phyloP scores from a whole-genome alignment of 1,284 basidiomycete genomes.

The Sporisorium graminicola region DNA sequence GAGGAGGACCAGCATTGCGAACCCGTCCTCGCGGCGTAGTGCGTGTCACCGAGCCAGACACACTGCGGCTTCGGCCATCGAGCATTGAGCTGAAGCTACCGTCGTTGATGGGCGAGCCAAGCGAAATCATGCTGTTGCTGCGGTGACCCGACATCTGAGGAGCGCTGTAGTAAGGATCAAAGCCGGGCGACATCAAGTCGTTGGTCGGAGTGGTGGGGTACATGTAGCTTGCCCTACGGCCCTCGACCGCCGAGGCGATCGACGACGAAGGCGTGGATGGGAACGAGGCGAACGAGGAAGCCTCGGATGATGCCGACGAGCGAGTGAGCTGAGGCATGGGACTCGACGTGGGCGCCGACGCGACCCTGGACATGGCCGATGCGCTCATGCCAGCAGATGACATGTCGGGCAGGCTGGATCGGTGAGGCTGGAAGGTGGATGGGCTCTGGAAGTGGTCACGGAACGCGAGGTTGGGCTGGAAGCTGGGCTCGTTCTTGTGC shows the following conservation, averaged over 20 bases:
- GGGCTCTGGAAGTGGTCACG: conserved; percentile 42
- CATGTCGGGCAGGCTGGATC: conserved; percentile 33
- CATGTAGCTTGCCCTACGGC: conserved; percentile 28
- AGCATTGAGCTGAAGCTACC: conserved; percentile 38
- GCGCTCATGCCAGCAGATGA: conserved; percentile 29
- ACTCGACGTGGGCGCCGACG: conserved; percentile 43
- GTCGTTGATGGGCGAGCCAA: conserved; percentile 46
- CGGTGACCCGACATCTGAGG: conserved; percentile 53
- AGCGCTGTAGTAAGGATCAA: conserved; percentile 53
- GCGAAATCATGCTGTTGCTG: conserved; percentile 58
- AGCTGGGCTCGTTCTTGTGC: conserved; percentile 39
- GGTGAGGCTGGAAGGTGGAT: conserved; percentile 22
- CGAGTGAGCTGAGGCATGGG: conserved; percentile 36
- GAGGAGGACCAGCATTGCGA: conserved; percentile 56
- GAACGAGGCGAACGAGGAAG: conserved; percentile 46
- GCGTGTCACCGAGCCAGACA: conserved; percentile 41
- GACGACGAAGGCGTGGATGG: conserved; percentile 48
- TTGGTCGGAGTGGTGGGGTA: conserved; percentile 42
- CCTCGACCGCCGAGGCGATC: conserved; percentile 12
- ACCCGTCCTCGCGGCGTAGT: conserved; percentile 45
- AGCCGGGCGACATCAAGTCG: conserved; percentile 46
- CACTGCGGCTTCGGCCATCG: conserved; percentile 36
- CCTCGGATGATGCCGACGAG: conserved; percentile 40
- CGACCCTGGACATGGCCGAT: conserved; percentile 45
- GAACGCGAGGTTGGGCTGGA: conserved; percentile 48